Evolutionary conservation across 1,139 yeast species (phyloP).

Genomic region (Diutina pseudorugosa): DNA sequence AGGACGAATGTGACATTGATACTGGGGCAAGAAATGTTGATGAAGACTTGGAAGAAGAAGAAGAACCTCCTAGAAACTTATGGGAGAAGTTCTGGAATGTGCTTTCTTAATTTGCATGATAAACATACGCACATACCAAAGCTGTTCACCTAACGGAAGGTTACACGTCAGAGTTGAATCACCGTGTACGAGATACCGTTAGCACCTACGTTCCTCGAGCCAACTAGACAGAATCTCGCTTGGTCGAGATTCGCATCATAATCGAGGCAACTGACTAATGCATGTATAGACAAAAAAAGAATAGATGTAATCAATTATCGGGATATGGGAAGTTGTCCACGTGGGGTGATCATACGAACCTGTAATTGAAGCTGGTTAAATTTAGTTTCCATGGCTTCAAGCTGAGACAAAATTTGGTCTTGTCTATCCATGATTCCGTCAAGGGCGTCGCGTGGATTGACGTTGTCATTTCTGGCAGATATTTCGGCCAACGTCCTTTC

Average conservation of each 20-base stretch:
- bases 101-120: not conserved
- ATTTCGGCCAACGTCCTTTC: not conserved
- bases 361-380: not conserved
- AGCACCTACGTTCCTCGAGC: not conserved
- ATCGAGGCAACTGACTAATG: not conserved
- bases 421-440: not conserved
- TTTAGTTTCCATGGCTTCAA: not conserved
- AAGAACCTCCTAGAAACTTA: not conserved
- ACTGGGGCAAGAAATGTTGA: constrained; percentile 1
- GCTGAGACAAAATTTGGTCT: not conserved
- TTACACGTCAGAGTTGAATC: not conserved
- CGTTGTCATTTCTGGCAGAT: not conserved
- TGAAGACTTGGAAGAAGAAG: not conserved
- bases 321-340: not conserved
- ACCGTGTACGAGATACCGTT: not conserved
- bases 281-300: not conserved
- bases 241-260: not conserved
- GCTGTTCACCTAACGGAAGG: not conserved
- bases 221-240: not conserved
- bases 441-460: not conserved
- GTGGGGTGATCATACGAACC: not conserved
- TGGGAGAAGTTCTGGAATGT: constrained; percentile 2
- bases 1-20: constrained; percentile 2
- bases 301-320: not conserved
- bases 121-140: not conserved